These are phyloP conservation scores for Scheffersomyces parashehatae DNA, from an alignment of 1,139 yeast genomes.

Conservation along the genomic window DNA sequence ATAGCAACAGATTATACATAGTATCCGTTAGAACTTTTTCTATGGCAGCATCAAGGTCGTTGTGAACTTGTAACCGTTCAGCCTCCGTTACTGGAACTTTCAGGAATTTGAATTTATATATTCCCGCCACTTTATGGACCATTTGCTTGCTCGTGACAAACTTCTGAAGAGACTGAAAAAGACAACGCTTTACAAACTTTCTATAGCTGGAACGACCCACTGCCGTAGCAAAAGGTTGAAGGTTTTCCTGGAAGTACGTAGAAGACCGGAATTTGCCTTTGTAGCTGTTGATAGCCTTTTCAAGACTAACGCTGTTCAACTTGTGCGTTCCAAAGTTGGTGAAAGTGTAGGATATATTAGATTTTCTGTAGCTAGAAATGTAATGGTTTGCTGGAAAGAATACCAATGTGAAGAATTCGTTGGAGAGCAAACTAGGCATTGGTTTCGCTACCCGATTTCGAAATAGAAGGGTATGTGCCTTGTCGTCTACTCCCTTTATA, in stretches of 20 bases:
- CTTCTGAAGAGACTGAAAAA: constrained; percentile 21
- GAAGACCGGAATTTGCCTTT: constrained; percentile 26
- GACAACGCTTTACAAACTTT: constrained; percentile 23
- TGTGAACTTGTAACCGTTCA: constrained; percentile 30
- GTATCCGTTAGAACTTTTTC: constrained; percentile 22
- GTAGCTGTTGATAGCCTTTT: constrained; percentile 22
- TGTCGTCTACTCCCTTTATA: constrained; percentile 38
- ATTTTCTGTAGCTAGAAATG: constrained; percentile 32
- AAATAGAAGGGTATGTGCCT: constrained; percentile 19
- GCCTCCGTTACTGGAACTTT: constrained; percentile 16
- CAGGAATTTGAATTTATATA: constrained; percentile 14
- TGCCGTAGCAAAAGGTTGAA: constrained; percentile 36
- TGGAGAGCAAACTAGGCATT: constrained; percentile 22
- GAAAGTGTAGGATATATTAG: constrained; percentile 40
- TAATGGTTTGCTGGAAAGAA: constrained; percentile 29
- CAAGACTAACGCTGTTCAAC: constrained; percentile 28
- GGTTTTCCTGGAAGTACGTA: constrained; percentile 24
- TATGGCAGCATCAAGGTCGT: constrained; percentile 30
- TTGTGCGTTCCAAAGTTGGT: constrained; percentile 29
- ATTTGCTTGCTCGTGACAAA: constrained; percentile 12
- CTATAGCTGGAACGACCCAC: constrained; percentile 31
- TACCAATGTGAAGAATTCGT: constrained; percentile 24
- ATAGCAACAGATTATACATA: constrained; percentile 40
- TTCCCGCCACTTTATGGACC: constrained; percentile 29
- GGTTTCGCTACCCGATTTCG: constrained; percentile 12